phyloP scores from a whole-genome alignment of 2,329 filamentous ascomycete genomes.

The Atkinsonella texensis region DNA sequence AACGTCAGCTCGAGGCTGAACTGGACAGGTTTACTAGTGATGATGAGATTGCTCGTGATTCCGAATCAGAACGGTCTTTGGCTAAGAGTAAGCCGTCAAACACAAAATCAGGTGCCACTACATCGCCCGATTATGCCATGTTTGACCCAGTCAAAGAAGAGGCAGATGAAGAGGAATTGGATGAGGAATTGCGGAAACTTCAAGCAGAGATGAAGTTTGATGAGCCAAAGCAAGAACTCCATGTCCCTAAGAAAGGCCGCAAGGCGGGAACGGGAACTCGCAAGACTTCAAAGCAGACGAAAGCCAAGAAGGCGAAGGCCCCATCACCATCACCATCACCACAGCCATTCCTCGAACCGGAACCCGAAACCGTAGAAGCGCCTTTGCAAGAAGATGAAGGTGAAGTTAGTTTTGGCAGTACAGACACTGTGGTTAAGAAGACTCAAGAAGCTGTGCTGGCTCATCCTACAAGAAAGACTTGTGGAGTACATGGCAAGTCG shows the following conservation, averaged over 20 bases:
- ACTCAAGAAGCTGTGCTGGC: conserved; percentile 12
- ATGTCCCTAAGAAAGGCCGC: conserved; percentile 41
- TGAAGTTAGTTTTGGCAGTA: conserved; percentile 25
- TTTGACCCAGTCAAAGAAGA: conserved; percentile 36
- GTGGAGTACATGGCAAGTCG: conserved; percentile 13
- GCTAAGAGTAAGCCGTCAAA: conserved; percentile 18
- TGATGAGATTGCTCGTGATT: conserved; percentile 34
- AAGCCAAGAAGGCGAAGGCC: conserved; percentile 31
- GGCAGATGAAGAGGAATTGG: conserved; percentile 34
- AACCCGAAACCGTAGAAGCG: conserved; percentile 3
- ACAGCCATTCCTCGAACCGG: background rate
- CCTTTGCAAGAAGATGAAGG: conserved; percentile 12
- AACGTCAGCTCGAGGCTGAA: conserved; percentile 53
- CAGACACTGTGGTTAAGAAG: conserved; percentile 29
- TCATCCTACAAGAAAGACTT: conserved; percentile 14
- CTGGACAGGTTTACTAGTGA: conserved; percentile 45
- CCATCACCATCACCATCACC: conserved; percentile 14
- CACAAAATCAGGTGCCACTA: conserved; percentile 17
- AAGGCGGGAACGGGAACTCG: conserved; percentile 31
- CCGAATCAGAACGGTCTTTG: conserved; percentile 29
- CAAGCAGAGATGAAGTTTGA: conserved; percentile 36
- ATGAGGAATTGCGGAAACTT: conserved; percentile 38
- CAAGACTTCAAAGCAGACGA: conserved; percentile 41
- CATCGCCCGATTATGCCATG: conserved; percentile 35
- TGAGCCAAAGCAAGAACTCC: conserved; percentile 24